These are phyloP conservation scores for Wickerhamomyces sydowiorum DNA, from an alignment of 805 yeast genomes.

Conservation along the genomic window DNA sequence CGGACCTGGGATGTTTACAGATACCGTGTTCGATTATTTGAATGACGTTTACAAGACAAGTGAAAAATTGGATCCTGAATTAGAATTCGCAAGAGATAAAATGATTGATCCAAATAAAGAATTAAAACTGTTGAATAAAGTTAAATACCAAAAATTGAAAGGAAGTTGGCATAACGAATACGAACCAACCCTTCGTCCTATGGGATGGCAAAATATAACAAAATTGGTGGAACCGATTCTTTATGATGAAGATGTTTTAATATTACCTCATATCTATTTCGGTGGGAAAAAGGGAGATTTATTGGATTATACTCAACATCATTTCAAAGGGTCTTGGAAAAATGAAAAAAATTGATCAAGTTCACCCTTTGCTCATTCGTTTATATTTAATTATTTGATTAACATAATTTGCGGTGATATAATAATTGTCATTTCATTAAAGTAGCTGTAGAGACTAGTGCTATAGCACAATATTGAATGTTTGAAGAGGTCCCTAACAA, in stretches of 20 bases:
- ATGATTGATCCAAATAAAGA: constrained; percentile 11
- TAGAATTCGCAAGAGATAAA: no score
- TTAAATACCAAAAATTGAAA: constrained; percentile 4
- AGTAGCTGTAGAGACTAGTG: no score
- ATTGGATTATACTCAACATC: constrained; percentile 53
- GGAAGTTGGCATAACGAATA: constrained; percentile 6
- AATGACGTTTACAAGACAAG: constrained; percentile 20
- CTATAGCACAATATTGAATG: no score
- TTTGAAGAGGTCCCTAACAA: no score
- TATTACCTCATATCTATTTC: constrained; percentile 61
- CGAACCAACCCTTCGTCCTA: constrained; percentile 5
- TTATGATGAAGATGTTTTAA: constrained; percentile 54
- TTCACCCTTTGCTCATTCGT: no score
- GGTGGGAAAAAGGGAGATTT: constrained; percentile 38
- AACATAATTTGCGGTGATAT: no score
- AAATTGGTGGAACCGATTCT: constrained; percentile 10
- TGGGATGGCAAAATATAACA: constrained; percentile 13
- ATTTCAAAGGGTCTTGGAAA: constrained; percentile 60
- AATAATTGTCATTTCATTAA: no score
- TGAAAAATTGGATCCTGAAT: no score
- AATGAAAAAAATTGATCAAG: no score
- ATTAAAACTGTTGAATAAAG: constrained; percentile 5
- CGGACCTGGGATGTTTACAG: constrained; percentile 48
- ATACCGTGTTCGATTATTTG: constrained; percentile 37
- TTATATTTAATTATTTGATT: no score